Evolutionary conservation across 2,329 filamentous ascomycete genomes (phyloP).

Genomic region (Chaetomium sp.): DNA sequence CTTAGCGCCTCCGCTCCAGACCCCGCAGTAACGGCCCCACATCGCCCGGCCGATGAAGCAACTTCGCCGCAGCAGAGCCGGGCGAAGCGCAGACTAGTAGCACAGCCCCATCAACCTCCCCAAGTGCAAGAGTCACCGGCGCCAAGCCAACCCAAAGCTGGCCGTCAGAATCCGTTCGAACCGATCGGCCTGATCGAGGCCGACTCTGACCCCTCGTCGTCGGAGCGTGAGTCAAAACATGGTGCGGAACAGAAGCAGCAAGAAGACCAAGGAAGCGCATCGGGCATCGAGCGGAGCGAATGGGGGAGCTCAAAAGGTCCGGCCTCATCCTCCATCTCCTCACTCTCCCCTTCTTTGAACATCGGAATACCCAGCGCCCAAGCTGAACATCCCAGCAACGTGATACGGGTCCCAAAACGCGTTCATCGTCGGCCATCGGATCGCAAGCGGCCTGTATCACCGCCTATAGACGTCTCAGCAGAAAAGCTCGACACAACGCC

Average conservation of each 20-base stretch:
- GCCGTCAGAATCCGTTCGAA: neutral
- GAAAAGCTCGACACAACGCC: neutral
- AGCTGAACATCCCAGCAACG: slow-evolving; percentile 16
- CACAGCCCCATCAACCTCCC: neutral
- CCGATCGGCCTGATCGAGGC: slow-evolving; percentile 12
- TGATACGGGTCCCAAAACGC: slow-evolving; percentile 5
- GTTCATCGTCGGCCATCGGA: neutral
- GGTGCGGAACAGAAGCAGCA: slow-evolving; percentile 5
- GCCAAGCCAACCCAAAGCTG: too few species aligned
- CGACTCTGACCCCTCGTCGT: slow-evolving; percentile 11
- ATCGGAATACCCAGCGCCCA: slow-evolving; percentile 7
- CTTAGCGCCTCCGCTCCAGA: slow-evolving; percentile 20
- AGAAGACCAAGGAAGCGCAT: slow-evolving; percentile 11
- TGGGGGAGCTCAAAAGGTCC: slow-evolving; percentile 18
- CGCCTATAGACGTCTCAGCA: neutral
- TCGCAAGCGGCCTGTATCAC: slow-evolving; percentile 5
- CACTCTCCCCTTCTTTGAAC: too few species aligned
- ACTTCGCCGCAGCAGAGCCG: slow-evolving; percentile 8
- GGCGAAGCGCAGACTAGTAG: slow-evolving; percentile 8
- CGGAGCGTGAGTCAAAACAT: slow-evolving; percentile 14
- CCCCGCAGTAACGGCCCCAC: slow-evolving; percentile 22
- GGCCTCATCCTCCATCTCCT: slow-evolving; percentile 3
- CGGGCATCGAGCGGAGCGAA: slow-evolving; percentile 8
- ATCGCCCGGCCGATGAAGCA: slow-evolving; percentile 14
- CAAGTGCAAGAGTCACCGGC: too few species aligned